Conservation (phyloP, 495 filamentous ascomycete species). For the Neurospora cerealis region DNA sequence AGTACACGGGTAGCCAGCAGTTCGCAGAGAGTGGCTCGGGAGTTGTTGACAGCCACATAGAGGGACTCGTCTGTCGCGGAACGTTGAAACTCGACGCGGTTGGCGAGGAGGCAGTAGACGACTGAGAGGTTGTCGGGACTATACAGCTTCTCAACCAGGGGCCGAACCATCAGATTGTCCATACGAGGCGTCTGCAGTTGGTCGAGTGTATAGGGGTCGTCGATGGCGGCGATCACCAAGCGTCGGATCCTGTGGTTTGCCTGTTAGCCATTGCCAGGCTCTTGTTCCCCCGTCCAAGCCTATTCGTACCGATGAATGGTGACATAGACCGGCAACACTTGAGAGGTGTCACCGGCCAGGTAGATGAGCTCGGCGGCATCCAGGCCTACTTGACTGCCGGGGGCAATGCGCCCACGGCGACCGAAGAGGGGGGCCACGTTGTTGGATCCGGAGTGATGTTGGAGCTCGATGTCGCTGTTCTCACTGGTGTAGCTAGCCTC, state of each 20-base stretch:
- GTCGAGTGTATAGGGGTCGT: conserved; percentile 52
- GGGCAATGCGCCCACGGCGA: conserved; percentile 6
- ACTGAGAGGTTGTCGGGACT: conserved; percentile 46
- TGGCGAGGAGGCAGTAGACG: conserved; percentile 55
- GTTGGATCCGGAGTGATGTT: conserved; percentile 15
- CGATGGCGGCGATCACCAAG: conserved; percentile 24
- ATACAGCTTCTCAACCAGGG: conserved; percentile 51
- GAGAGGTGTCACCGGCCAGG: conserved; percentile 1
- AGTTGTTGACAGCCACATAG: conserved; percentile 49
- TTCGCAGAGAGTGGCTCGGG: conserved; percentile 51
- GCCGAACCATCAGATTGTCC: conserved; percentile 46
- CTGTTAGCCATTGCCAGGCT: conserved; percentile 21
- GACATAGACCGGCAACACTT: conserved; percentile 30
- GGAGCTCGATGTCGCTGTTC: conserved; percentile 11
- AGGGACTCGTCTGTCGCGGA: conserved; percentile 46
- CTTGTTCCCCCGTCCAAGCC: conserved; percentile 15
- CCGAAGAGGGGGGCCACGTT: conserved; percentile 12
- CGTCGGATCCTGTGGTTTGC: conserved; percentile 14
- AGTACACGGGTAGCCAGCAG: conserved; percentile 47
- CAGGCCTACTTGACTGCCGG: neutral
- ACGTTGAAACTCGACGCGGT: conserved; percentile 51
- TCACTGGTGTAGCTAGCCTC: neutral
- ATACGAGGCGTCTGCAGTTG: conserved; percentile 49
- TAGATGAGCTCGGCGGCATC: conserved; percentile 1
- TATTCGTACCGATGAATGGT: conserved; percentile 35